A percentile compares a stretch with the other conserved stretches of the same genome.
Conservation (phyloP, 2,329 filamentous ascomycete species). For the Cephalotrichum gorgonifer region DNA sequence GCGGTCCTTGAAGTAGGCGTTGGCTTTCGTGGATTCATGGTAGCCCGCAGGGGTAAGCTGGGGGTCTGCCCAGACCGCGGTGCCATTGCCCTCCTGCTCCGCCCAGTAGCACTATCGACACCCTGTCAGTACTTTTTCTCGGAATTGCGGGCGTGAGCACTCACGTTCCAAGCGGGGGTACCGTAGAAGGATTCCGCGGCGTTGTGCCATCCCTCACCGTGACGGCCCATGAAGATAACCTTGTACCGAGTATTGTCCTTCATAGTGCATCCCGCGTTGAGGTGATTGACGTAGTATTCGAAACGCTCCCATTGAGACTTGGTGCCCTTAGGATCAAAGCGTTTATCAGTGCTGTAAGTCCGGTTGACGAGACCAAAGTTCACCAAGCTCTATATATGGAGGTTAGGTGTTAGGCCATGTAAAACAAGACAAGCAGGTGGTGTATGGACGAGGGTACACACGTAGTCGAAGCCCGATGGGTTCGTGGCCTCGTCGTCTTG, state of each 20-base stretch:
- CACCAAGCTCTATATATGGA: conserved; percentile 32
- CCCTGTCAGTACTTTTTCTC: not conserved
- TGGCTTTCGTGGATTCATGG: conserved; percentile 45
- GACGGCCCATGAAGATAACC: conserved; percentile 57
- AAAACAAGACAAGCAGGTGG: not conserved
- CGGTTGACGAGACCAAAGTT: conserved; percentile 59
- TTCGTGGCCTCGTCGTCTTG: conserved; percentile 51
- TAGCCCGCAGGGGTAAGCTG: conserved; percentile 47
- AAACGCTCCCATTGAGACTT: conserved; percentile 59
- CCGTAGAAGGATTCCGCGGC: conserved; percentile 56
- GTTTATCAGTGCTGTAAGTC: conserved; percentile 45
- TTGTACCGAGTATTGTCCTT: conserved; percentile 47
- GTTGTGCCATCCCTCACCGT: conserved; percentile 58
- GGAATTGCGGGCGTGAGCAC: conserved; percentile 13
- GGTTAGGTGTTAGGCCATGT: not conserved
- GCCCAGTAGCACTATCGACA: conserved; percentile 57
- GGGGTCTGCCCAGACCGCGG: conserved; percentile 52
- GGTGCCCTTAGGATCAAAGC: conserved; percentile 23
- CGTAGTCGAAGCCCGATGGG: conserved; percentile 52
- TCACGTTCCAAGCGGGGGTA: conserved; percentile 57
- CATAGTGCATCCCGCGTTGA: conserved; percentile 33
- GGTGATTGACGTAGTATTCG: conserved; percentile 39
- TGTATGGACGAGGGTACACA: conserved; percentile 25
- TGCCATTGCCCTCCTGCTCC: conserved; percentile 52
- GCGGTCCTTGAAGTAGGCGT: conserved; percentile 46